Conservation (phyloP, 441 rosid genomes). For the Adansonia rubrostipa region DNA sequence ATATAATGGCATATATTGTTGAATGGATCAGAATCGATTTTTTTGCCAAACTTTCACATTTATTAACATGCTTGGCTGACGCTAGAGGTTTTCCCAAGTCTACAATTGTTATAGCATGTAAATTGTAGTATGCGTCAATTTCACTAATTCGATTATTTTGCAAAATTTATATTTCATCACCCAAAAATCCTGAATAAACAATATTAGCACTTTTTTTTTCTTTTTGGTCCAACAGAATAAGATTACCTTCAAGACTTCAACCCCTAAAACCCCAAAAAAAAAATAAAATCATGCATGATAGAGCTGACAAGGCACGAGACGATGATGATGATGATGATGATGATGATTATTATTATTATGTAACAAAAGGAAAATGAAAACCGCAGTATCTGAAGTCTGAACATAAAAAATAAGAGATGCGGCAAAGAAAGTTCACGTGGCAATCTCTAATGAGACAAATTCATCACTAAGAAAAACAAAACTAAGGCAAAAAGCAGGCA, state of each 20-base stretch:
- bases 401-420: background rate
- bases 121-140: background rate
- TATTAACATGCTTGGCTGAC: background rate
- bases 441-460: background rate
- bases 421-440: constrained; percentile 2
- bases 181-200: background rate
- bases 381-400: no score
- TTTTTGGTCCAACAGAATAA: background rate
- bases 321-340: no score
- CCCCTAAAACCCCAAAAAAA: background rate
- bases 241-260: no score
- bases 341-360: background rate
- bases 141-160: background rate
- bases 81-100: background rate
- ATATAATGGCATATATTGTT: no score
- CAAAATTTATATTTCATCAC: background rate
- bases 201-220: background rate
- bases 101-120: background rate
- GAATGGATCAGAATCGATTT: no score
- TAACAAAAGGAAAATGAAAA: background rate
- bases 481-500: background rate
- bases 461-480: background rate
- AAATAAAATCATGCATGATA: background rate
- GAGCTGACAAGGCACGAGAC: background rate
- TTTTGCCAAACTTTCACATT: background rate